A percentile compares a stretch with the other conserved stretches of the same genome.
These are phyloP conservation scores for Aspergillus funiculosus DNA, from an alignment of 495 filamentous ascomycete genomes.

Conservation along the genomic window DNA sequence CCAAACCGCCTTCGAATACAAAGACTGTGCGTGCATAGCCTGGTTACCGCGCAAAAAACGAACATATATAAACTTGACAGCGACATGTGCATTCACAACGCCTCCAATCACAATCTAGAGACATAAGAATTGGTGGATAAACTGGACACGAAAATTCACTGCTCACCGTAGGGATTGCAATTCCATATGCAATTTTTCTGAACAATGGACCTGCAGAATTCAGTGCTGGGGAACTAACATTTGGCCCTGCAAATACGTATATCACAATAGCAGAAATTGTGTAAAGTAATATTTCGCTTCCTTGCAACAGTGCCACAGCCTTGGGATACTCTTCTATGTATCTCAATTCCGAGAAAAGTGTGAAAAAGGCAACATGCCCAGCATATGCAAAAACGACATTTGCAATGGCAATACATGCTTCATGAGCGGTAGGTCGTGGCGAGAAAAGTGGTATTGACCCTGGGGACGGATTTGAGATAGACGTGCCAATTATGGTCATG, in stretches of 20 bases:
- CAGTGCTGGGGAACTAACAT: slow-evolving; percentile 4
- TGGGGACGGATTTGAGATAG: slow-evolving; percentile 26
- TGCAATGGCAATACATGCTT: slow-evolving; percentile 28
- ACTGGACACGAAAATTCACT: not conserved
- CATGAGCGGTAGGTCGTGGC: slow-evolving; percentile 20
- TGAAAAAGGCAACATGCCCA: slow-evolving; percentile 67
- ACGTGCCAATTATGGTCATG: slow-evolving; percentile 29
- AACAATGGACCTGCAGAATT: slow-evolving; percentile 5
- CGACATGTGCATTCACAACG: slow-evolving; percentile 12
- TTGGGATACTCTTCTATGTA: slow-evolving; percentile 59
- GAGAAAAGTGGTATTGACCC: slow-evolving; percentile 22
- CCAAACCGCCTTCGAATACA: slow-evolving; percentile 47
- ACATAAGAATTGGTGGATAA: not conserved
- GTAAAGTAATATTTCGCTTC: slow-evolving; percentile 62
- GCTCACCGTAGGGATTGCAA: slow-evolving; percentile 9
- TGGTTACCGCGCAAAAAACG: slow-evolving; percentile 48
- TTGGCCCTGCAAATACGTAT: slow-evolving; percentile 64
- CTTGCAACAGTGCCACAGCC: slow-evolving; percentile 57
- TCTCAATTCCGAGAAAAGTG: slow-evolving; percentile 70
- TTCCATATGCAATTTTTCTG: slow-evolving; percentile 6
- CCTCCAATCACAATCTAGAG: slow-evolving; percentile 8
- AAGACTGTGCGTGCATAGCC: slow-evolving; percentile 52
- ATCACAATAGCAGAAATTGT: slow-evolving; percentile 42
- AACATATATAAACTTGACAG: slow-evolving; percentile 10
- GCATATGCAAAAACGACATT: slow-evolving; percentile 42